Evolutionary conservation across 208 protist species (phyloP), one percentile per base, ranked within the genome.

Genomic region (Trypanosoma brucei): DNA sequence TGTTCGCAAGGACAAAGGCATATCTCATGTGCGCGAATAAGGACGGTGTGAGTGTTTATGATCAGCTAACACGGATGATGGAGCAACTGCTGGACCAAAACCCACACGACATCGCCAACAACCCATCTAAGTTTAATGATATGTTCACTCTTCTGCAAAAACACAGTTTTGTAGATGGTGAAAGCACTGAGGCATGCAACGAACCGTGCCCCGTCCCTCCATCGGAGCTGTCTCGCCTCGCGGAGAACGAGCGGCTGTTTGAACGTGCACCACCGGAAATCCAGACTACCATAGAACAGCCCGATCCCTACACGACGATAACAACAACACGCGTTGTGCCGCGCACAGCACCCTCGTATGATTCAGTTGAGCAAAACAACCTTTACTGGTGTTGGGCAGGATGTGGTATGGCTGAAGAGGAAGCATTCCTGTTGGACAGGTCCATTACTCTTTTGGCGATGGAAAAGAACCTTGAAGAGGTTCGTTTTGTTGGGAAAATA

Each of bases 401-500:
- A 46, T 86, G 72, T 62, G 92, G 92, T 8, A 72, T 96, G 62
- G 53, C 75, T 9, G 84, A 92, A 58, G 79, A 91, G 52, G 88
- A 96, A 48, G 87, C 86, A 1, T 92, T 96, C 59, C 65, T 96
- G 40, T 72, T 96, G 4, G 88, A 96, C 45, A 84, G 88, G 56
- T 89, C 85, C 61, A 90, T 97, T 67, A 92, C 89, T 8, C 83
- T 82, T n/a, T 75, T 97, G 14, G 84, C 88, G 33, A 88, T 90
- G 81, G 78, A 88, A 54, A 94, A 93, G 62, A 76, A 87, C 35
- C 59, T 97, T 51, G 52, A 86, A 22, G 85, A 95, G 22, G 79
- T 96, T 49, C 82, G 83, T 46, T 97, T 97, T 63, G 86, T 91
- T 38, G 93, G 91, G 44, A 95, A 95, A 44, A 90, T 97, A 36